phyloP scores from a whole-genome alignment of 73 alveolate genomes.

The Paraurostyla sp. region DNA sequence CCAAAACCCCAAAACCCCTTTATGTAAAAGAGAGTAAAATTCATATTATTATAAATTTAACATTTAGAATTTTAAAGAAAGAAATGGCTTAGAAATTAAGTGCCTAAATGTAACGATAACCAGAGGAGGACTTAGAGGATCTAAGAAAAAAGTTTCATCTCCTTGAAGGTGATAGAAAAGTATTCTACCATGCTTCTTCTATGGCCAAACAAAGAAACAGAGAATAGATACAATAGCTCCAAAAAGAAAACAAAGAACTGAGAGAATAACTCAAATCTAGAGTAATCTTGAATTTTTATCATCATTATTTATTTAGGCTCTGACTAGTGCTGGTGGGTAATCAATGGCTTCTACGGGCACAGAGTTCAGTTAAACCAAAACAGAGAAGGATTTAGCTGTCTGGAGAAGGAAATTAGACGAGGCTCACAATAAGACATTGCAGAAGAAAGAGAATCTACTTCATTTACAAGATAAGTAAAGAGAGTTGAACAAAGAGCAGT shows the following conservation, averaged over 20 bases:
- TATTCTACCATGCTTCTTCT: slow-evolving; percentile 56
- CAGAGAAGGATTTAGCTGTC: slow-evolving; percentile 71
- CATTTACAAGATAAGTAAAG: slow-evolving; percentile 68
- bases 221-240: slow-evolving; percentile 65
- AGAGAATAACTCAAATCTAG: slow-evolving; percentile 70
- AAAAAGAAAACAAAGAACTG: slow-evolving; percentile 76
- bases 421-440: slow-evolving; percentile 3
- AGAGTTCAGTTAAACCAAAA: slow-evolving; percentile 3
- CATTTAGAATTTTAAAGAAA: too few relatives aligned
- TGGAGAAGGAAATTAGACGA: slow-evolving; percentile 76
- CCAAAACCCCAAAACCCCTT: too few relatives aligned
- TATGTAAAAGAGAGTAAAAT: too few relatives aligned
- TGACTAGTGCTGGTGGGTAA: background rate
- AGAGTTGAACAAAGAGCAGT: slow-evolving; percentile 62
- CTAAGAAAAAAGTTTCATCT: slow-evolving; percentile 49
- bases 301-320: background rate
- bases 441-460: slow-evolving; percentile 60
- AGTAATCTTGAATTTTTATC: background rate
- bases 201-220: slow-evolving; percentile 61
- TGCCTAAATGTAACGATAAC: slow-evolving; percentile 26
- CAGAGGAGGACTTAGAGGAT: slow-evolving; percentile 80
- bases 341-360: slow-evolving; percentile 47
- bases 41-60: too few relatives aligned
- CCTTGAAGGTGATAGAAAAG: slow-evolving; percentile 76
- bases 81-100: background rate